Conservation (phyloP, 2,329 filamentous ascomycete genomes). For the Helminthosporium solani region DNA sequence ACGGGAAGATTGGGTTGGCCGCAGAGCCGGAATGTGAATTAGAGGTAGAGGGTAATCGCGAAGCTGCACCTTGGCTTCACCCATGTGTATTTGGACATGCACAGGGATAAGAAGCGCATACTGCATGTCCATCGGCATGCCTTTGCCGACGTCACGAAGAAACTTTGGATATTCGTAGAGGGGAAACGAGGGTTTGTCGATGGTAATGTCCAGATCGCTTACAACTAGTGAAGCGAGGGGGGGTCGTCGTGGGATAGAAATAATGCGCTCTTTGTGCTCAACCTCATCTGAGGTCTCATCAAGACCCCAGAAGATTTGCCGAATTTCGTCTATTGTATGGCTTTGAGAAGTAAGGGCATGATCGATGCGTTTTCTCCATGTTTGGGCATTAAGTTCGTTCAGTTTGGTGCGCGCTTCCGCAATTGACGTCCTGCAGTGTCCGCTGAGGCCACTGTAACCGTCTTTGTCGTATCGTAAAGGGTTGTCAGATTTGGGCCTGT, state of each 20-base stretch:
- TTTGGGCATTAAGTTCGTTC: constrained; percentile 78
- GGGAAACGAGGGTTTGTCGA: constrained; percentile 93
- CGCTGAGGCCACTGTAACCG: constrained; percentile 69
- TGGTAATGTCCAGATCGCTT: constrained; percentile 77
- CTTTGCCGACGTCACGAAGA: constrained; percentile 88
- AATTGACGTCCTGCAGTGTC: constrained; percentile 69
- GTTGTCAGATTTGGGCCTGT: constrained; percentile 43
- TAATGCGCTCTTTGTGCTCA: constrained; percentile 79
- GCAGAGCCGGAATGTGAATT: constrained; percentile 82
- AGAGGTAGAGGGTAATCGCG: constrained; percentile 93
- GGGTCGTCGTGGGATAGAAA: constrained; percentile 82
- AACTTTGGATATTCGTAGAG: constrained; percentile 79
- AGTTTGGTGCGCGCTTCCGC: constrained; percentile 75
- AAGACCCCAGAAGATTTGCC: constrained; percentile 76
- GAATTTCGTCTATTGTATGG: constrained; percentile 74
- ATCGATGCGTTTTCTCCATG: constrained; percentile 91
- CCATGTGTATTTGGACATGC: constrained; percentile 85
- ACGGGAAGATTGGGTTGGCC: constrained; percentile 74
- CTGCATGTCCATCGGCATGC: constrained; percentile 87
- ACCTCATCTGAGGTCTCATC: constrained; percentile 79
- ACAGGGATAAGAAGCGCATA: constrained; percentile 89
- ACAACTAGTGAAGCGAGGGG: constrained; percentile 78
- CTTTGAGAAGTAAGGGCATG: constrained; percentile 68
- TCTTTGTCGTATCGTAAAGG: constrained; percentile 76
- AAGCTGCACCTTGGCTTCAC: constrained; percentile 81